These are phyloP conservation scores for Cryptococcus depauperatus DNA, from an alignment of 1,284 basidiomycete species.

Conservation along the genomic window DNA sequence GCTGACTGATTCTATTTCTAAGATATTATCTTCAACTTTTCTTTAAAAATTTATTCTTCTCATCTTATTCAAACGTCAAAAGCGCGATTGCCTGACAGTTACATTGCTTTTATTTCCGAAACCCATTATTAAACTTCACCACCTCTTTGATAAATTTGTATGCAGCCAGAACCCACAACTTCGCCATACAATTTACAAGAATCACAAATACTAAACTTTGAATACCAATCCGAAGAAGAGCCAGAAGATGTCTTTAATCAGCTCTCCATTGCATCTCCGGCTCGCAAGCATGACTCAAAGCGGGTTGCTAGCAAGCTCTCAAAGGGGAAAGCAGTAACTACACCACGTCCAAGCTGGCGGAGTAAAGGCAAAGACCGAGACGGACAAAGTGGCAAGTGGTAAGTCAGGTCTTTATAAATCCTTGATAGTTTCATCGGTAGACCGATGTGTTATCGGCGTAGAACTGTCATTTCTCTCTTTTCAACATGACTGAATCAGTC, in stretches of 20 bases:
- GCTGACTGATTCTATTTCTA: too few relatives aligned
- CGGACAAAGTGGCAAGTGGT: conserved; percentile 17
- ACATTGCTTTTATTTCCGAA: too few relatives aligned
- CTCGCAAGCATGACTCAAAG: not conserved
- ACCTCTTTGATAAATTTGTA: conserved; percentile 3
- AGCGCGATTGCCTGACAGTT: too few relatives aligned
- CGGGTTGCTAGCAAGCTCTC: not conserved
- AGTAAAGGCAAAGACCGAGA: conserved; percentile 14
- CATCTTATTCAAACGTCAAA: too few relatives aligned
- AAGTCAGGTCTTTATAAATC: too few relatives aligned
- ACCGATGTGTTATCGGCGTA: too few relatives aligned
- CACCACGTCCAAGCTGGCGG: conserved; percentile 9
- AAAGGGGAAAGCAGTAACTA: conserved; percentile 12
- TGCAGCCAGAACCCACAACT: conserved; percentile 4
- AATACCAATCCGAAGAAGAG: conserved; percentile 8
- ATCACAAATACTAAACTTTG: not conserved
- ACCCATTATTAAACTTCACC: too few relatives aligned
- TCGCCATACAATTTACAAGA: conserved; percentile 2
- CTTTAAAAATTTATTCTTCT: too few relatives aligned
- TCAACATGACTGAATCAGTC: too few relatives aligned
- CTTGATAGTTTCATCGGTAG: too few relatives aligned
- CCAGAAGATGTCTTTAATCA: conserved; percentile 2
- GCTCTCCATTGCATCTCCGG: not conserved
- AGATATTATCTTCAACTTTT: too few relatives aligned
- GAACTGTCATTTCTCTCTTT: too few relatives aligned